Percentiles rank a stretch among this genome's conserved stretches.
Evolutionary conservation across 2,329 filamentous ascomycete genomes (phyloP).

Genomic region (Bipolaris cookei): DNA sequence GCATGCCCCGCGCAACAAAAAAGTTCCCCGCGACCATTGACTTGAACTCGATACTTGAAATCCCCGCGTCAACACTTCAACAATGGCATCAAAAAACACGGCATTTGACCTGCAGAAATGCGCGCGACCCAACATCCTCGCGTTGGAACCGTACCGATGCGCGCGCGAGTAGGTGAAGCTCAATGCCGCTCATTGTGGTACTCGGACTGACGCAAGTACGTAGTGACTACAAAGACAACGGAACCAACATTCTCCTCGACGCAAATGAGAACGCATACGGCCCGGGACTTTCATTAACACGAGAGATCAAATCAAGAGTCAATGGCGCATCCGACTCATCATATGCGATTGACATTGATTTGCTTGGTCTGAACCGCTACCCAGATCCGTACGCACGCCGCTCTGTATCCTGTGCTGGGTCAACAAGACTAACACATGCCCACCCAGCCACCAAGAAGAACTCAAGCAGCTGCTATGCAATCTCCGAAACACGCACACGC

Average conservation of each 20-base stretch:
- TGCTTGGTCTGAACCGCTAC: constrained; percentile 87
- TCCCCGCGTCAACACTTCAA: background rate
- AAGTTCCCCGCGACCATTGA: constrained; percentile 33
- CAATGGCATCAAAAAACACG: constrained; percentile 38
- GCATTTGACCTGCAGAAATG: constrained; percentile 58
- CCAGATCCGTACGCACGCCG: constrained; percentile 72
- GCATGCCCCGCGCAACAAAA: constrained; percentile 36
- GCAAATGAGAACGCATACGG: constrained; percentile 98
- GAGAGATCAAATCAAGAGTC: constrained; percentile 52
- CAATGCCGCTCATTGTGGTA: constrained; percentile 10
- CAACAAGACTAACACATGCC: background rate
- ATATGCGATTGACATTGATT: constrained; percentile 68
- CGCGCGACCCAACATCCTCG: constrained; percentile 60
- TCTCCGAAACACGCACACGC: constrained; percentile 82
- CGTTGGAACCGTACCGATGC: constrained; percentile 61
- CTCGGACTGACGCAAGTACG: constrained; percentile 47
- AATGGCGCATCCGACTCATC: constrained; percentile 48
- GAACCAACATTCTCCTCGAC: constrained; percentile 92
- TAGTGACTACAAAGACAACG: constrained; percentile 98
- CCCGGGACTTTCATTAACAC: constrained; percentile 69
- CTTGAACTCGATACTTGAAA: constrained; percentile 3
- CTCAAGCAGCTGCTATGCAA: constrained; percentile 87
- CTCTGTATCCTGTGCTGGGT: background rate
- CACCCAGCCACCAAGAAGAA: constrained; percentile 73
- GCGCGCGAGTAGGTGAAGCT: constrained; percentile 58